These are phyloP conservation scores for Ocimum tenuiflorum DNA, from an alignment of 257 asterid genomes.

Conservation along the genomic window DNA sequence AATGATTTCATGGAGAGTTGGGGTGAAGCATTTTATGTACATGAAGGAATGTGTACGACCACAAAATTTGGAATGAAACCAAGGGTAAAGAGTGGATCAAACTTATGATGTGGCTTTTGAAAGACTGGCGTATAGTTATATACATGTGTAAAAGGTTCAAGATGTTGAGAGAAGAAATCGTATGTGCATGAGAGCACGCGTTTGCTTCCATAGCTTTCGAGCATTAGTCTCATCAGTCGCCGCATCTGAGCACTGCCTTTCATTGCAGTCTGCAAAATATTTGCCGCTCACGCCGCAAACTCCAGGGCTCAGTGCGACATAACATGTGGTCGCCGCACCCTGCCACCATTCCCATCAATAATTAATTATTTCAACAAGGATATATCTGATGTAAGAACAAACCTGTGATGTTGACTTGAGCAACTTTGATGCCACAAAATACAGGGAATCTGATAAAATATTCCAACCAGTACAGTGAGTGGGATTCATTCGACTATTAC, in stretches of 20 bases:
- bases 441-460: slow-evolving; percentile 60
- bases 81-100: slow-evolving; percentile 16
- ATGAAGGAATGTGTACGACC: not conserved
- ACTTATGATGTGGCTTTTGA: slow-evolving; percentile 9
- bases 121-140: slow-evolving; percentile 29
- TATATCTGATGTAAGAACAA: slow-evolving; percentile 31
- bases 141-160: slow-evolving; percentile 31
- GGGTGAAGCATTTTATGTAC: not conserved
- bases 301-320: slow-evolving; percentile 63
- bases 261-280: slow-evolving; percentile 86
- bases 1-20: not conserved
- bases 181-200: slow-evolving; percentile 46
- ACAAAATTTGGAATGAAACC: slow-evolving; percentile 15
- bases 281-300: slow-evolving; percentile 51
- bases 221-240: slow-evolving; percentile 56
- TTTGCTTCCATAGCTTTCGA: slow-evolving; percentile 57
- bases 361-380: too few relatives aligned
- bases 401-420: slow-evolving; percentile 95
- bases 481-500: slow-evolving; percentile 19
- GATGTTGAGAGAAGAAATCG: slow-evolving; percentile 30
- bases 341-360: too few relatives aligned
- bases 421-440: slow-evolving; percentile 82
- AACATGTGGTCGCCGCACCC: slow-evolving; percentile 93
- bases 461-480: not conserved
- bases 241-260: slow-evolving; percentile 52